Base-by-base conservation (phyloP, 306 rosid species). In the Mucuna pruriens region DNA sequence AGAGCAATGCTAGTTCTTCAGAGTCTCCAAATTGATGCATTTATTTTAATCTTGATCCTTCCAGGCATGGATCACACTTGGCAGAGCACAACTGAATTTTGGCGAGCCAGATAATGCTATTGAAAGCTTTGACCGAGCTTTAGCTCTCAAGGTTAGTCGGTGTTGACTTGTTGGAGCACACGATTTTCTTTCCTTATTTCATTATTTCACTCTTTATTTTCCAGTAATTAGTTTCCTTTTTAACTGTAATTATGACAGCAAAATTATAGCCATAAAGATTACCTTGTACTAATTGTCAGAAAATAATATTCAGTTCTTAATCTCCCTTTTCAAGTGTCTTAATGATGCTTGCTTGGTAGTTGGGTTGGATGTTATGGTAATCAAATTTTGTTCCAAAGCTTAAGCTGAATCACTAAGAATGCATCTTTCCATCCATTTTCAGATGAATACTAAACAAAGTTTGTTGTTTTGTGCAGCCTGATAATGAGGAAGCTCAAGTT, bases 21-120 rank as follows among this genome's bases (percentile, higher is more conserved):
- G 26, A 46, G 51, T 44, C 74, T 74, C 60, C 7, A 45, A 29
- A 69, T 40, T 25, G 42, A 70, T 38, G 39, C 7, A 16, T 65
- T 71, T 5, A 17, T 74, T 74, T 74, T 55, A 15, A 76, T 70
- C 48, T 63, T 71, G 84, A 75, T 83, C 58, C 66, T 63, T 71
- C 34, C 83, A 95, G 97, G 97, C 95, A 49, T 91, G 97, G 99
- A 80, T 91, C 70, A 93, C 99, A 55, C 97, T 95, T 69, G 99
- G 97, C 63, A 91, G 99, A 83, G 93, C 99, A 67, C 97, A 93
- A 81, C 85, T 95, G 73, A 93, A 95, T 84, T 95, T 85, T 77
- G 97, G 97, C 55, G 97, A 95, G 85, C 97, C 99, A 10, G 97
- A 95, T 86, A 88, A 84, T 76, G 97, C 95, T 26, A 79, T 90